These are phyloP conservation scores for Agastache rugosa DNA, from an alignment of 257 asterid species.

Conservation along the genomic window DNA sequence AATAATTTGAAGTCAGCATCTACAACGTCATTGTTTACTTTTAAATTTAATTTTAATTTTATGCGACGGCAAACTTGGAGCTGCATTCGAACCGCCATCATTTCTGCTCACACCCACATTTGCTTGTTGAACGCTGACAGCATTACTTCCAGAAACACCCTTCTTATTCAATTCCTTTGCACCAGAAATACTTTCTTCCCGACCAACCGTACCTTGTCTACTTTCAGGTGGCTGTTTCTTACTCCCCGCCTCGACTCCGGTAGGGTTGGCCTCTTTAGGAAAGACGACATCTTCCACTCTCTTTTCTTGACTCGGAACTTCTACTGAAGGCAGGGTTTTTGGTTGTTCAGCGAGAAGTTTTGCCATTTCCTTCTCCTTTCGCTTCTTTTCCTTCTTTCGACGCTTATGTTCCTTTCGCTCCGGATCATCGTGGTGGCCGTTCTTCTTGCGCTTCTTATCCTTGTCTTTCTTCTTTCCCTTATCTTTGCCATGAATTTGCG, in stretches of 20 bases:
- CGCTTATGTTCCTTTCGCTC: slow-evolving; percentile 67
- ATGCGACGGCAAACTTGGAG: slow-evolving; percentile 52
- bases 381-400: slow-evolving; percentile 47
- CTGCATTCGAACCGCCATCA: slow-evolving; percentile 45
- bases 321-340: slow-evolving; percentile 39
- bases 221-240: slow-evolving; percentile 32
- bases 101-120: slow-evolving; percentile 46
- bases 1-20: too few species aligned
- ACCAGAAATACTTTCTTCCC: slow-evolving; percentile 37
- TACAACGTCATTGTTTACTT: slow-evolving; percentile 46
- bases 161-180: slow-evolving; percentile 30
- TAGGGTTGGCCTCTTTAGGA: too few species aligned
- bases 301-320: slow-evolving; percentile 33
- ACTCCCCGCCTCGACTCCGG: slow-evolving; percentile 23
- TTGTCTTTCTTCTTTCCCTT: slow-evolving; percentile 49
- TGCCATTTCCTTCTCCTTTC: slow-evolving; percentile 85
- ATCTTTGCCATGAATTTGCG: slow-evolving; percentile 34
- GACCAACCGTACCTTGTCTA: slow-evolving; percentile 37
- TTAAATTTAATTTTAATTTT: slow-evolving; percentile 83
- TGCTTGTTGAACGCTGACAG: slow-evolving; percentile 39
- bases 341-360: slow-evolving; percentile 58
- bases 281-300: neutral
- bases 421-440: slow-evolving; percentile 53
- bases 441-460: slow-evolving; percentile 53
- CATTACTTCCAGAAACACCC: slow-evolving; percentile 34